Conservation (phyloP, 2,329 filamentous ascomycete genomes). For the Aureobasidium pullulans region DNA sequence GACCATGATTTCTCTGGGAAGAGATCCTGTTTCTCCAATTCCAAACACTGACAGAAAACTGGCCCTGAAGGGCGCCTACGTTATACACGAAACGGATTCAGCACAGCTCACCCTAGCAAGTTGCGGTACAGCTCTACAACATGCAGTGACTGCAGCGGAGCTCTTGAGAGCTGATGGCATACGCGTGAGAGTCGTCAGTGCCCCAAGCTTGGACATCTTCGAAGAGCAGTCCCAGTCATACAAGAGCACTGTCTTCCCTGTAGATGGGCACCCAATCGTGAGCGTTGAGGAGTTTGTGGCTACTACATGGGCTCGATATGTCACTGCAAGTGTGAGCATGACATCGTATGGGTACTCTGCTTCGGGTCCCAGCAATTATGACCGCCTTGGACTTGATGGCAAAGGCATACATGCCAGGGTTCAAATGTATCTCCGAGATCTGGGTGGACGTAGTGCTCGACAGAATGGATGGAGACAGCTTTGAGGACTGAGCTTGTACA, state of each 20-base stretch:
- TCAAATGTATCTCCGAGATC: no score
- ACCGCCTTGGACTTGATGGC: constrained; percentile 3
- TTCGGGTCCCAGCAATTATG: constrained; percentile 1
- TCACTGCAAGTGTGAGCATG: constrained; percentile 4
- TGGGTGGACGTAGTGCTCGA: no score
- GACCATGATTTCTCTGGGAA: constrained; percentile 43
- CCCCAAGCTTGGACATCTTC: constrained; percentile 40
- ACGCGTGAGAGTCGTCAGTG: constrained; percentile 35
- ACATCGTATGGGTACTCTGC: constrained; percentile 11
- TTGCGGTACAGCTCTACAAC: constrained; percentile 37
- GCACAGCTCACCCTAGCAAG: constrained; percentile 34
- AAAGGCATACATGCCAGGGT: not conserved
- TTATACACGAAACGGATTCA: constrained; percentile 22
- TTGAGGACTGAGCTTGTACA: no score
- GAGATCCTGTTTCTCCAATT: constrained; percentile 32
- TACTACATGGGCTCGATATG: constrained; percentile 4
- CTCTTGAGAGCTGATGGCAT: constrained; percentile 29
- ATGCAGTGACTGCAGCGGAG: constrained; percentile 31
- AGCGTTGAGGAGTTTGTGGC: constrained; percentile 6
- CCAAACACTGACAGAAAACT: constrained; percentile 24
- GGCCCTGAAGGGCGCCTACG: constrained; percentile 27
- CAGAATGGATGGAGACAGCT: no score
- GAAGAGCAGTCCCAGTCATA: constrained; percentile 35
- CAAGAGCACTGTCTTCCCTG: constrained; percentile 17
- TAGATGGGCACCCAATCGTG: not conserved